Base-by-base conservation (phyloP, 2,329 filamentous ascomycete species). In the Microcyclospora tardicrescens region DNA sequence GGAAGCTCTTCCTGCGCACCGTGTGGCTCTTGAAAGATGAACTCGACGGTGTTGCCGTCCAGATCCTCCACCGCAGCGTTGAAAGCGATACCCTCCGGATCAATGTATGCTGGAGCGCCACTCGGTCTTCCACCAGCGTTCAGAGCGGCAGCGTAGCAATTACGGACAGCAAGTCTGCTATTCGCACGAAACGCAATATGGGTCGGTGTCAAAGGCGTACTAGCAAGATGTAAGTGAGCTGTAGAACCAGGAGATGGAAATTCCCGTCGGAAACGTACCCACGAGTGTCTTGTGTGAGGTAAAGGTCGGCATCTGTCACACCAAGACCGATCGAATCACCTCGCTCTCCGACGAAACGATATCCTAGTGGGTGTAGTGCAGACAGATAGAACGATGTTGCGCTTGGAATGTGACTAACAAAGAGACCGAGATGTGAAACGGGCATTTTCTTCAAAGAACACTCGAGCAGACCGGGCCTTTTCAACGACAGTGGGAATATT, bases 361-460 rank as follows among this genome's bases (percentile, higher is more conserved):
- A 77, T 29, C 82, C 82, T 15, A 93, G 70, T 3, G 84, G 81
- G 50, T 89, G 83, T 6, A 84, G 71, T 47, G 85, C 71, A 45
- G 81, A 74, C 15, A 86, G 74, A 61, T 85, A 93, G 66, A 93
- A 93, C 6, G 84, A 91, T 36, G 81, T 77, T 3, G 85, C 82
- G 28, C 79, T 76, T 39, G 84, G 75, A 38, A 93, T 75, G 60
- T 87, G 79, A 43, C 77, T 79, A 55, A 93, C 85, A 29, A 73
- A 77, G 44, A 79, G 65, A 43, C 73, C 75, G 43, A 78, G 67
- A 54, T 77, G 74, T 33, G 74, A 74, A 49, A 77, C 61, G 41
- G 75, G 73, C 75, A 79, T 79, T 36, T 36, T 28, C 40, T 37
- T 5, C 30, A 28, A 40, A 41, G 12, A 28, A 14, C 33, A 38